Evolutionary conservation across 352 stramenopile species (phyloP), one percentile per base, ranked within the genome.

Genomic region (Phytopythium vexans): DNA sequence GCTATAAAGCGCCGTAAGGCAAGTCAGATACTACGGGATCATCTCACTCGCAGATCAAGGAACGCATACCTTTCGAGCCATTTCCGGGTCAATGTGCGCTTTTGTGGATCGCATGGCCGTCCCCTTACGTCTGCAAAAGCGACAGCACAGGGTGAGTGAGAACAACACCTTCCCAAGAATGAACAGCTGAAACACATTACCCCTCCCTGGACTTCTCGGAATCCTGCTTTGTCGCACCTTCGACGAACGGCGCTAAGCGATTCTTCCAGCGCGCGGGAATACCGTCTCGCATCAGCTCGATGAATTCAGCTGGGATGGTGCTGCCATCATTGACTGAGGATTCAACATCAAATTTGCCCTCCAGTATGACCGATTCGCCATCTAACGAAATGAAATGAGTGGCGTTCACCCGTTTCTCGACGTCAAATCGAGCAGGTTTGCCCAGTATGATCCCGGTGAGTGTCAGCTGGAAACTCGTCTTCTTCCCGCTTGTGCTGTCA

Each of bases 221-320:
- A 27, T 27, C 21, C 21, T 27, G 21, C 21, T 27, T 27, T 27
- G 21, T 27, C 21, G 21, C 21, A 39, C 6, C 48, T 32, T 35
- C 36, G 10, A 54, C 48, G 34, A 72, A 72, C 8, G 59, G 61
- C 2, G 65, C 47, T 5, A 77, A 50, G 11, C 37, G 46, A n/a
- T 58, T 65, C 38, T 56, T 58, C 59, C 74, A 89, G 21, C 72
- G 70, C 10, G 64, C 49, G 14, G 81, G 81, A n/a, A 91, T 66
- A 1, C 81, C 81, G 1, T 80, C 69, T 5, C 68, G 38, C 58
- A 91, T 59, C 14, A 87, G 41, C 41, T 84, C 72, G 51, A 83
- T 66, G 38, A 77, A 67, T 4, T 54, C 47, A 0, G 56, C 40
- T 33, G 81, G 78, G 9, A 87, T 60, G 21, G 21, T 27, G 21